A percentile compares a stretch with the other conserved stretches of the same genome.
These are phyloP conservation scores for Neurospora sp. DNA, from an alignment of 495 filamentous ascomycete species.

Conservation along the genomic window DNA sequence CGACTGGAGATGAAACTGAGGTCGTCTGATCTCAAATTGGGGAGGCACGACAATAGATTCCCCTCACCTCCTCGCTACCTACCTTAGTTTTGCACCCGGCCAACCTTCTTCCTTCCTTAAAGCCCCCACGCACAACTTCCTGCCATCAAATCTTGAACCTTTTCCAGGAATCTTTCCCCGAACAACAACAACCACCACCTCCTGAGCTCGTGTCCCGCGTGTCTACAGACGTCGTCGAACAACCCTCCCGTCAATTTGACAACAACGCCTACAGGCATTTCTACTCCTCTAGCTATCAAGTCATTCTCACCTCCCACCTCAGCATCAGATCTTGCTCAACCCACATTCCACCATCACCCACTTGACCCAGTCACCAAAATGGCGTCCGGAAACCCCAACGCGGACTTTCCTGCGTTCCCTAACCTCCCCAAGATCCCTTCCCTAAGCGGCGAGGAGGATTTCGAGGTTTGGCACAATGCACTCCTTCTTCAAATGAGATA, in stretches of 20 bases:
- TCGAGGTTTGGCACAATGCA: neutral
- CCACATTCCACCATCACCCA: neutral
- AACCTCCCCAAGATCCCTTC: neutral
- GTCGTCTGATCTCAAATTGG: neutral
- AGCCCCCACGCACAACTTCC: neutral
- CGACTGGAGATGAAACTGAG: neutral
- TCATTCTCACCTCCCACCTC: neutral
- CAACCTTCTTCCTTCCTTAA: neutral
- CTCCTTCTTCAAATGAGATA: neutral
- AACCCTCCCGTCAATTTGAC: neutral
- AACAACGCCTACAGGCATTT: neutral
- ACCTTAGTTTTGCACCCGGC: neutral
- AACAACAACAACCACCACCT: neutral
- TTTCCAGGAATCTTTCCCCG: neutral
- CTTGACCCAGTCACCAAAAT: neutral
- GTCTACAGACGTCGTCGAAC: neutral
- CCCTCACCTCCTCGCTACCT: neutral
- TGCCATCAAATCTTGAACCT: neutral
- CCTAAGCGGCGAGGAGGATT: neutral
- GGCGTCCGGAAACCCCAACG: neutral
- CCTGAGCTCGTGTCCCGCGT: neutral
- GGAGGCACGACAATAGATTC: neutral
- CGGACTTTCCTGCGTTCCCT: neutral
- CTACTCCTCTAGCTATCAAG: neutral
- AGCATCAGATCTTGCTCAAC: neutral